phyloP scores from a whole-genome alignment of 148 eudicot species.

The Diospyros kaki region DNA sequence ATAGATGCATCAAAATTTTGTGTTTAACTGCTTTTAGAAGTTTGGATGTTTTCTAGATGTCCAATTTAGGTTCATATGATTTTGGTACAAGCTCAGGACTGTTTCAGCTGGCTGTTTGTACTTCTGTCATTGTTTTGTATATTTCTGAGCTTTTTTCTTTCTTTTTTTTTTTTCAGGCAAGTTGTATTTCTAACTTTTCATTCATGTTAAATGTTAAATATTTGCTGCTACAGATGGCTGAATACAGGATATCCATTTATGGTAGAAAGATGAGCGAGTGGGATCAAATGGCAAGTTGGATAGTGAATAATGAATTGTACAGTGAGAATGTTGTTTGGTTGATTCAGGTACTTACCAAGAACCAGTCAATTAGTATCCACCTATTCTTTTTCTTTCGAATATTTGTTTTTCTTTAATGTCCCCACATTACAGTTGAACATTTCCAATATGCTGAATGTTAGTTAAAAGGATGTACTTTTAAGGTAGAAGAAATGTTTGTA shows the following conservation, averaged over 20 bases:
- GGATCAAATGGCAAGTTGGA: conserved; percentile 98
- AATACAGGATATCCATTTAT: conserved; percentile 90
- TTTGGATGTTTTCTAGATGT: background rate
- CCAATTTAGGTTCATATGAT: background rate
- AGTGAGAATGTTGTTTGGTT: conserved; percentile 99
- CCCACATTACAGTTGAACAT: background rate
- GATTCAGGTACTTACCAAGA: conserved; percentile 55
- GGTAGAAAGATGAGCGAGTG: conserved; percentile 99
- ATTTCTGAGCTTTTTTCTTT: background rate
- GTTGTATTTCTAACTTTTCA: no score
- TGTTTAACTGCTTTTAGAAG: background rate
- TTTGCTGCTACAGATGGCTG: conserved; percentile 82
- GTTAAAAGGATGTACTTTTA: background rate
- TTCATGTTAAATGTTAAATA: conserved; percentile 15
- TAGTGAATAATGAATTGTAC: conserved; percentile 88
- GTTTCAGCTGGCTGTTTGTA: background rate
- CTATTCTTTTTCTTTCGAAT: background rate
- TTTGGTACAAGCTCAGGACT: background rate
- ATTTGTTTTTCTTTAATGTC: background rate
- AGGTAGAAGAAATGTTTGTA: background rate
- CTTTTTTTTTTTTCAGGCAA: no score
- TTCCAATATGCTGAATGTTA: background rate
- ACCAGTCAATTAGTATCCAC: background rate
- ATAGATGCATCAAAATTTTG: background rate
- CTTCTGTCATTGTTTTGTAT: conserved; percentile 5